These are phyloP conservation scores for Cucurbita argyrosperma DNA, from an alignment of 306 rosid species.

Conservation along the genomic window DNA sequence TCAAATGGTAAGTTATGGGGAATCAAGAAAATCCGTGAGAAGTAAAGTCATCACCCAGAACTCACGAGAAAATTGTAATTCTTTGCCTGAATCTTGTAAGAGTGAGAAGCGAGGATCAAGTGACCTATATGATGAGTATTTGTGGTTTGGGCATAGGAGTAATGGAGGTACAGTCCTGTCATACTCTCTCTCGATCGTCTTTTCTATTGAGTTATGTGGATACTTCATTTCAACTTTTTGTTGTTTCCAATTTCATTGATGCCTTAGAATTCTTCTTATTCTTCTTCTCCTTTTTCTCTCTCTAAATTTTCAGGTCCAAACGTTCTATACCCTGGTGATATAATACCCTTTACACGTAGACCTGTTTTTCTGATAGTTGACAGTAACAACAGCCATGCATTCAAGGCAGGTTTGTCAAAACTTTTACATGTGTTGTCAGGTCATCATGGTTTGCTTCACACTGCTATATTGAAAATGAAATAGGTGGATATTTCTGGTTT, in stretches of 20 bases:
- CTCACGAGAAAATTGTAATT: constrained; percentile 35
- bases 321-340: constrained; percentile 84
- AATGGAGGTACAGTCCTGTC: constrained; percentile 35
- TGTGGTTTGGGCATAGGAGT: constrained; percentile 93
- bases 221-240: background rate
- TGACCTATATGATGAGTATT: constrained; percentile 42
- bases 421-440: constrained; percentile 34
- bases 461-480: background rate
- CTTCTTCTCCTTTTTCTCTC: too few relatives aligned
- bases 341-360: constrained; percentile 87
- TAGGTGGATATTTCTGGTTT: background rate
- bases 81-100: constrained; percentile 34
- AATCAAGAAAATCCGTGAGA: constrained; percentile 45
- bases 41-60: constrained; percentile 33
- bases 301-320: constrained; percentile 37
- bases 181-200: background rate
- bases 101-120: constrained; percentile 47
- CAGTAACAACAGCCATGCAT: constrained; percentile 98
- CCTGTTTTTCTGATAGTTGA: constrained; percentile 93
- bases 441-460: constrained; percentile 15
- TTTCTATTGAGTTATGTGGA: background rate
- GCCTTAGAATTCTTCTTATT: background rate
- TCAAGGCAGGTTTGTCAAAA: constrained; percentile 99
- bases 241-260: background rate
- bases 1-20: constrained; percentile 38